Evolutionary conservation across 2,329 filamentous ascomycete species (phyloP).

Genomic region (Periconia macrospinosa): DNA sequence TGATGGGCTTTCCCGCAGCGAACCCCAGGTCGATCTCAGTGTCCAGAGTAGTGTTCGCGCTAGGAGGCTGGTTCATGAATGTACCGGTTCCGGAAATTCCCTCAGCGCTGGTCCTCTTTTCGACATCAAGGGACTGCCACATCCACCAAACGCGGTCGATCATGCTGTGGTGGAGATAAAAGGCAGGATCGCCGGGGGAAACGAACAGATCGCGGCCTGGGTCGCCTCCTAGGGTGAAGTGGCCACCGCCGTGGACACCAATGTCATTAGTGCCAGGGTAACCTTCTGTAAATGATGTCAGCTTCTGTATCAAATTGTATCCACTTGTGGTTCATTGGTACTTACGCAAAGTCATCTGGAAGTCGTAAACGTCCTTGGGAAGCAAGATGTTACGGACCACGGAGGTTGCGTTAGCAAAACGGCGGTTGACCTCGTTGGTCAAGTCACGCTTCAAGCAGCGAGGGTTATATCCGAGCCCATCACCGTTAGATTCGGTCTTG

Average conservation of each 20-base stretch:
- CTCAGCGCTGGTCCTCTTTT: conserved; percentile 23
- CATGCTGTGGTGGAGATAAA: conserved; percentile 50
- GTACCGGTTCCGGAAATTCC: conserved; percentile 50
- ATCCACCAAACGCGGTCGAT: conserved; percentile 52
- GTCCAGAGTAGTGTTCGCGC: conserved; percentile 50
- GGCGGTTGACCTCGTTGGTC: conserved; percentile 25
- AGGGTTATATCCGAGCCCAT: conserved; percentile 18
- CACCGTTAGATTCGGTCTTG: conserved; percentile 4
- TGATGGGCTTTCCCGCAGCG: conserved; percentile 23
- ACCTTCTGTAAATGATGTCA: conserved; percentile 14
- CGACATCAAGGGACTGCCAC: conserved; percentile 47
- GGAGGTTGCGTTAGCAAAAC: conserved; percentile 23
- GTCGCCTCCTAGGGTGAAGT: conserved; percentile 22
- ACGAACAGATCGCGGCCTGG: conserved; percentile 13
- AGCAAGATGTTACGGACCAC: conserved; percentile 26
- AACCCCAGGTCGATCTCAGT: conserved; percentile 46
- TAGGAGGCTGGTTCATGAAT: conserved; percentile 48
- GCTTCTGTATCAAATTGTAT: background rate
- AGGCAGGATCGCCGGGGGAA: conserved; percentile 28
- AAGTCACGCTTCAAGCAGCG: conserved; percentile 25
- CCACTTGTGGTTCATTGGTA: background rate
- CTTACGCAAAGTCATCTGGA: conserved; percentile 31
- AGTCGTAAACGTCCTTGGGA: conserved; percentile 25
- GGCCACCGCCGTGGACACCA: conserved; percentile 32
- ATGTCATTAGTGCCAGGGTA: conserved; percentile 24